Base-by-base conservation (phyloP, 129 eudicot genomes). In the Artemisia tridentata region DNA sequence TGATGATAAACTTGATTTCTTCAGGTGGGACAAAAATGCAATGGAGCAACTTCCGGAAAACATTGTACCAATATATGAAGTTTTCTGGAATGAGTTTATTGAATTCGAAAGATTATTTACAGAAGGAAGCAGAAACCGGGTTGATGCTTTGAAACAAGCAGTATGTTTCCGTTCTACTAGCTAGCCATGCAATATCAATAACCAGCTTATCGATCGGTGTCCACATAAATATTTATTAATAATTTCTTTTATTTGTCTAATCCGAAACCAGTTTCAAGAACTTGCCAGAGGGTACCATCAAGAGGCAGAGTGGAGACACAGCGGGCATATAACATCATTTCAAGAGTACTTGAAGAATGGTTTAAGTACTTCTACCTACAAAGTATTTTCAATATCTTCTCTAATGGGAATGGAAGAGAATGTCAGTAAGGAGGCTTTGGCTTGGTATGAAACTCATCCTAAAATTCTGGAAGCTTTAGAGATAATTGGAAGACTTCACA, bases 281-380 rank as follows among this genome's bases (percentile, higher is more conserved):
- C 49, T 69, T 15, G 54, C 54, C 11, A 19, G 66, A 51, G 81
- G 19, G 16, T 77, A 77, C 65, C 56, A 43, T 51, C 23, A n/a
- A 18, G 81, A 77, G 59, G 81, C 81, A 25, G 65, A 62, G 17
- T 69, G 81, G 81, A 59, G 69, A 19, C 49, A 62, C 46, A 56
- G 46, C 4, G 46, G 45, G 15, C 13, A 69, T 14, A 25, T 29
- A 11, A 72, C 81, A 47, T 47, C 71, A 29, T 69, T 25, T 15
- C 54, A 77, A 11, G 76, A 77, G 71, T 70, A 77, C 21, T 11
- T 78, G 77, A 45, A 21, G 53, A 15, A n/a, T 43, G 76, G 67
- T 17, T 34, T 72, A 12, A 64, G 59, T 38, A 72, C 67, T 41
- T 34, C 67, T 41, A 53, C 57, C 1, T 58, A 72, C 27, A 16